phyloP scores from a whole-genome alignment of 495 filamentous ascomycete species.

The Neohortaea acidophila region DNA sequence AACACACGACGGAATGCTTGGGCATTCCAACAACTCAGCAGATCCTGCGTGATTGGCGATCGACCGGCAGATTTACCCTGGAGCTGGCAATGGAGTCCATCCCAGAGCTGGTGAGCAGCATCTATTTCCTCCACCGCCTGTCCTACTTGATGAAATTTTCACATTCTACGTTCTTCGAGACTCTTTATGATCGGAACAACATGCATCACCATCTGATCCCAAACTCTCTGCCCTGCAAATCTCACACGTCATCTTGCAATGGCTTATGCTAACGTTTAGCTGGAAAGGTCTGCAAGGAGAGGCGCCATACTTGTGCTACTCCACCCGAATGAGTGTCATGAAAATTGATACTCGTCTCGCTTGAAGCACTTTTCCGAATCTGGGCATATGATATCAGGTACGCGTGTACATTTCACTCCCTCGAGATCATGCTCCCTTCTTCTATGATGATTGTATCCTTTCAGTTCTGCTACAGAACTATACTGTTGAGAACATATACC shows the following conservation, averaged over 20 bases:
- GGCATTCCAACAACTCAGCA: no score
- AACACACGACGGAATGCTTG: no score
- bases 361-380: no score
- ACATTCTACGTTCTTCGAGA: slow-evolving; percentile 57
- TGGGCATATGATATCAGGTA: slow-evolving; percentile 5
- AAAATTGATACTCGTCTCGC: no score
- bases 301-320: no score
- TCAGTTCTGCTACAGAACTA: slow-evolving; percentile 35
- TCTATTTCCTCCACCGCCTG: neutral
- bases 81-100: no score
- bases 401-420: neutral
- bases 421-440: slow-evolving; percentile 1
- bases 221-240: neutral
- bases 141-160: slow-evolving; percentile 45
- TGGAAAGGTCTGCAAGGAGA: no score
- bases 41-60: no score
- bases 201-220: slow-evolving; percentile 99
- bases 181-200: slow-evolving; percentile 79
- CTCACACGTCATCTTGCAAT: neutral
- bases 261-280: no score
- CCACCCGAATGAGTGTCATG: no score
- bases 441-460: slow-evolving; percentile 30
- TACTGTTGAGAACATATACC: slow-evolving; percentile 29
- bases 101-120: slow-evolving; percentile 4
- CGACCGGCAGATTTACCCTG: no score